Base-by-base conservation (phyloP, 805 yeast species). In the Sugiyamaella smithiae region DNA sequence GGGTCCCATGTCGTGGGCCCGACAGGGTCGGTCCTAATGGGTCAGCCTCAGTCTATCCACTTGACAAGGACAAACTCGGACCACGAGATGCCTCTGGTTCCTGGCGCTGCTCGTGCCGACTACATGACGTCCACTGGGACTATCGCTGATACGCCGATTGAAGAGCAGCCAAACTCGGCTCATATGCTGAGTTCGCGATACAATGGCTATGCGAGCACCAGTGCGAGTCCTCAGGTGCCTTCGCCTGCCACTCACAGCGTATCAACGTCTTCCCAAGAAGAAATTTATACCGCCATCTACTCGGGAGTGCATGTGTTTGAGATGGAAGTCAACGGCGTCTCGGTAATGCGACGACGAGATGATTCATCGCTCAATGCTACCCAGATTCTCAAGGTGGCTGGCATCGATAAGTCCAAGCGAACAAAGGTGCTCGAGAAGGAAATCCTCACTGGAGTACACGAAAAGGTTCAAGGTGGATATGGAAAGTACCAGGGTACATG, bases 401-500 rank as follows among this genome's bases (percentile, higher is more conserved):
- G 83, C 42, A 74, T 81, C 49, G 87, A 85, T 56, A 76, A 82
- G 57, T 79, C 84, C 17, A 75, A 76, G 51, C 68, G 87, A 42
- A 80, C 85, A 6, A 75, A 82, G 51, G 72, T 81, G 43, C 74
- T 84, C 51, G 88, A 83, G 53, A 73, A 74, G 54, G 87, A 82
- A 55, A 80, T 81, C 36, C 78, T 74, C 49, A 75, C 79, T 5
- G 83, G 85, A n/a, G 70, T 68, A 29, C 84, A 80, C 59, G 89
- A 84, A 57, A 82, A 82, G 57, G 82, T 82, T 22, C 85, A 82
- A 63, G 87, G 87, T 29, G 88, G 87, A 0, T 78, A 81, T 54
- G 87, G 86, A n/a, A 80, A 80, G 57, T 81, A 79, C 63, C 87
- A 82, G 62, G 90, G 89, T 7, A 83, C 85, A 9, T 84, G 89